phyloP scores from a whole-genome alignment of 129 eudicot species.

The Flaveria robusta region DNA sequence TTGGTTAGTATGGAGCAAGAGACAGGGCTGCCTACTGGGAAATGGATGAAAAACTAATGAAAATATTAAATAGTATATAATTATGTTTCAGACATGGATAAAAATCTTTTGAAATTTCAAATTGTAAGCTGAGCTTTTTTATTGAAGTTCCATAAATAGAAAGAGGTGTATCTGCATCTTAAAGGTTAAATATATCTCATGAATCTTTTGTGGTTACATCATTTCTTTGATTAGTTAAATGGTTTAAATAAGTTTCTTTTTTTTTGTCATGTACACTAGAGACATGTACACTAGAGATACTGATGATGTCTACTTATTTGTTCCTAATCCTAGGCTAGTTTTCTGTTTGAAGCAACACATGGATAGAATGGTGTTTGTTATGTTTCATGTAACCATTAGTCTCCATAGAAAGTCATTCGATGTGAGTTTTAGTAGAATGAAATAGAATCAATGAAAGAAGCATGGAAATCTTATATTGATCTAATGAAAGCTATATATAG shows the following conservation, averaged over 20 bases:
- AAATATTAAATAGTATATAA: constrained; percentile 19
- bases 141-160: background rate
- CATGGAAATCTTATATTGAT: background rate
- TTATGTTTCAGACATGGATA: constrained; percentile 17
- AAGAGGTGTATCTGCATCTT: constrained; percentile 17
- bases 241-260: background rate
- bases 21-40: constrained; percentile 23
- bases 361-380: background rate
- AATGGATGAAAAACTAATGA: constrained; percentile 26
- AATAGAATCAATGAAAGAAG: background rate
- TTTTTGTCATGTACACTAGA: background rate
- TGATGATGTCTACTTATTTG: background rate
- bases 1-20: constrained; percentile 35
- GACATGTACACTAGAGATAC: background rate
- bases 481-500: background rate
- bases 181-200: constrained; percentile 1
- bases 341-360: constrained; percentile 6
- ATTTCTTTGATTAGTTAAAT: background rate
- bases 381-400: background rate
- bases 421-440: background rate
- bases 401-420: background rate
- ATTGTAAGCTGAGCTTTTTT: constrained; percentile 17
- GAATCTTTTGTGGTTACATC: background rate
- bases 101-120: constrained; percentile 10
- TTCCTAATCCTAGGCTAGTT: constrained; percentile 5